Evolutionary conservation across 331 rosid species (phyloP).

Genomic region (Rosa hybrid): DNA sequence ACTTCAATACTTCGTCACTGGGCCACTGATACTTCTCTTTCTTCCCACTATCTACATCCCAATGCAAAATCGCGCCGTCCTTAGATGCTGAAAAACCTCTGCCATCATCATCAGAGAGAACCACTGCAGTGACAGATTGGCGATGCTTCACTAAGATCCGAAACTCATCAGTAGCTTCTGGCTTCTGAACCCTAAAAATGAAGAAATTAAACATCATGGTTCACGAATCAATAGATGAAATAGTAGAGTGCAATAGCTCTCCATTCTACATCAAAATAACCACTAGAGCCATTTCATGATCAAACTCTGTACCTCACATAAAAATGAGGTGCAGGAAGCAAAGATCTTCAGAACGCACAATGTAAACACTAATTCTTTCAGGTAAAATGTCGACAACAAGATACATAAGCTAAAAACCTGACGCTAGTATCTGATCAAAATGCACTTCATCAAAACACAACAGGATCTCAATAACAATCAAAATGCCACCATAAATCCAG

Average conservation of each 20-base stretch:
- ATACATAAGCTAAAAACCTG: not conserved
- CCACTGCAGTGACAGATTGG: slow-evolving; percentile 78
- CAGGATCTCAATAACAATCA: not conserved
- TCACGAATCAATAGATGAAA: not conserved
- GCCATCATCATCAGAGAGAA: slow-evolving; percentile 69
- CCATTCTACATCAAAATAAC: not conserved
- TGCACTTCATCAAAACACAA: not conserved
- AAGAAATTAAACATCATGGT: not conserved
- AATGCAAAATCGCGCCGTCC: slow-evolving; percentile 78
- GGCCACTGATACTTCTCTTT: slow-evolving; percentile 85
- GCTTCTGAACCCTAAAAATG: slow-evolving; percentile 59
- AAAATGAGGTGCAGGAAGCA: not conserved
- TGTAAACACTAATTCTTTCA: not conserved
- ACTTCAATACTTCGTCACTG: slow-evolving; percentile 52
- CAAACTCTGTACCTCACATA: not conserved
- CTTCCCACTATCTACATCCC: slow-evolving; percentile 88
- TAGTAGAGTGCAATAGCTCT: not conserved
- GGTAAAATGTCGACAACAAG: not conserved
- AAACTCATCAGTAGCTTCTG: slow-evolving; percentile 58
- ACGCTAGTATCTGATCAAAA: not conserved
- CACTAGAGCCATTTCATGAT: not conserved
- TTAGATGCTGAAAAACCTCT: slow-evolving; percentile 95
- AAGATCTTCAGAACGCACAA: not conserved
- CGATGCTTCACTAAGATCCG: slow-evolving; percentile 67
- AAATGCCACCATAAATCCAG: not conserved